Evolutionary conservation across 495 filamentous ascomycete genomes (phyloP).

Genomic region (Penicillium canariense): DNA sequence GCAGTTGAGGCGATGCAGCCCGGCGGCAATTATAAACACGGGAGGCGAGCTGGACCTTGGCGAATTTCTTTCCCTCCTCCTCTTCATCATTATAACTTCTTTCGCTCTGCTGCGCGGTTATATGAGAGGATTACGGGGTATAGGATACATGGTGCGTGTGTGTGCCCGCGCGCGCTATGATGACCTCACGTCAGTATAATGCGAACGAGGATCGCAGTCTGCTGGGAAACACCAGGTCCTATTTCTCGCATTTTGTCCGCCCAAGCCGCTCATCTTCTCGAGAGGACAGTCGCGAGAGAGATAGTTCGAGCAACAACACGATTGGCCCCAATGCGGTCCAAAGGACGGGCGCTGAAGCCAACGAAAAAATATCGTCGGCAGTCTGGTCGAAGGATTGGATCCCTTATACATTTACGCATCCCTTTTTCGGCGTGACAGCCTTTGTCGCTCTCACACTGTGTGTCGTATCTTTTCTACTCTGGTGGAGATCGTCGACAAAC

Average conservation of each 20-base stretch:
- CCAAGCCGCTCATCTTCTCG: slow-evolving; percentile 12
- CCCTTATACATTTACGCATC: slow-evolving; percentile 15
- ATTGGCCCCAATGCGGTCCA: background rate
- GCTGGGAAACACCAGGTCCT: slow-evolving; percentile 5
- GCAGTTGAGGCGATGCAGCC: background rate
- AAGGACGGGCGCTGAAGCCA: background rate
- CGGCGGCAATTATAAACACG: background rate
- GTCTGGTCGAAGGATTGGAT: slow-evolving; percentile 7
- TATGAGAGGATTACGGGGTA: background rate
- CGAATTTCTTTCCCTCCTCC: background rate
- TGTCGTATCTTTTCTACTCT: slow-evolving; percentile 12
- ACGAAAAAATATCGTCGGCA: background rate
- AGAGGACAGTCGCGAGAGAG: background rate
- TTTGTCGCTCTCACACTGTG: slow-evolving; percentile 6
- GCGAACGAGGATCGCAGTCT: slow-evolving; percentile 7
- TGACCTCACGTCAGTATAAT: slow-evolving; percentile 11
- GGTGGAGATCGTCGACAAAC: slow-evolving; percentile 21
- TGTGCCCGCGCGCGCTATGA: background rate
- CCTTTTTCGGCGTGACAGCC: slow-evolving; percentile 7
- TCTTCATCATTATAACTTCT: background rate
- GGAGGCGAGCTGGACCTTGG: background rate
- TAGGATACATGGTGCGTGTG: background rate
- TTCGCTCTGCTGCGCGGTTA: no score
- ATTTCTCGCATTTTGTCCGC: slow-evolving; percentile 12
- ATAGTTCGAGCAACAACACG: background rate